Conservation (phyloP, 768 basidiomycete genomes). For the Pulveroboletus frians region DNA sequence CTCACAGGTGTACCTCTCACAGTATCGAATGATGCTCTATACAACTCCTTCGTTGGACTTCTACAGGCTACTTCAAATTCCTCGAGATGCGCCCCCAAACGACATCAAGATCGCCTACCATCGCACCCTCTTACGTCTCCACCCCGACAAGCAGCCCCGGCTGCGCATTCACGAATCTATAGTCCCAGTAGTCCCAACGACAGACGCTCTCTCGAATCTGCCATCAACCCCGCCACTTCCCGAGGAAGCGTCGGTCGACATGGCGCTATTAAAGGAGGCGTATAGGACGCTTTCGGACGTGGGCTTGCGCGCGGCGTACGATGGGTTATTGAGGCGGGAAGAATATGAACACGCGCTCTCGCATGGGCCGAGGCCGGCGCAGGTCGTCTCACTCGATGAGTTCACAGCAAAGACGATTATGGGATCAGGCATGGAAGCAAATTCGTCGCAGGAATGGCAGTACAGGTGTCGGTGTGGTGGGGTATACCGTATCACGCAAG, state of each 20-base stretch:
- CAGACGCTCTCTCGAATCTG: constrained; percentile 19
- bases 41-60: constrained; percentile 36
- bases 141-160: constrained; percentile 53
- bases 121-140: constrained; percentile 53
- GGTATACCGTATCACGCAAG: constrained; percentile 49
- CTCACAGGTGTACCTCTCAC: neutral
- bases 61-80: constrained; percentile 55
- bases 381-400: constrained; percentile 73
- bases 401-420: constrained; percentile 32
- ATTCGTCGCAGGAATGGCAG: constrained; percentile 39
- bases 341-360: constrained; percentile 2
- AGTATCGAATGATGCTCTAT: neutral
- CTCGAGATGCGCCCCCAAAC: constrained; percentile 41
- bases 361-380: constrained; percentile 62
- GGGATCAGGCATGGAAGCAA: constrained; percentile 26
- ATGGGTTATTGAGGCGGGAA: constrained; percentile 26
- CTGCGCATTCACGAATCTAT: constrained; percentile 14
- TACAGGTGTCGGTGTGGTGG: constrained; percentile 75
- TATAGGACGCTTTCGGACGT: constrained; percentile 55
- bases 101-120: constrained; percentile 73
- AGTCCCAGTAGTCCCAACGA: neutral
- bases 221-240: neutral
- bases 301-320: constrained; percentile 47
- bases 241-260: constrained; percentile 30
- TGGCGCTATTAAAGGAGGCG: constrained; percentile 62